Conservation (phyloP, 495 filamentous ascomycete genomes). For the Tuber umbilicatum region DNA sequence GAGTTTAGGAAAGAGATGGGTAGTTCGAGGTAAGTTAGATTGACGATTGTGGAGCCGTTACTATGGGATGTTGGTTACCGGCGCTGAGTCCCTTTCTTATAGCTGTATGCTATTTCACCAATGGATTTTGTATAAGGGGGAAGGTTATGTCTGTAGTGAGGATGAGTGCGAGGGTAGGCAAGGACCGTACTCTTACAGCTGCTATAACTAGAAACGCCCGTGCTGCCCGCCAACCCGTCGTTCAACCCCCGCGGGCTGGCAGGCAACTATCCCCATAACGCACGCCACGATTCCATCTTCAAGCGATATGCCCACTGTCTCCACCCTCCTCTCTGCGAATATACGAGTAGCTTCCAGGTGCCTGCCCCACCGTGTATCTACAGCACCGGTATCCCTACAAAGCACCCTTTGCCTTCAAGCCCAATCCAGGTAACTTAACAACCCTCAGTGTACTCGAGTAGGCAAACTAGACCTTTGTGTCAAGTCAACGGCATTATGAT, state of each 20-base stretch:
- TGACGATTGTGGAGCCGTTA: neutral
- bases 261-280: no score
- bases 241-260: no score
- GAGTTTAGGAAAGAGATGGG: neutral
- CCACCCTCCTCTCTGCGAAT: no score
- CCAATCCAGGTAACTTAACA: neutral
- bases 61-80: neutral
- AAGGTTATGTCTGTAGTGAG: no score
- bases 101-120: neutral
- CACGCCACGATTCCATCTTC: no score
- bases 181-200: no score
- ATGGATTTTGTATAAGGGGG: neutral
- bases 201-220: neutral
- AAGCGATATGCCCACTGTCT: no score
- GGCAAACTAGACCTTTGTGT: neutral
- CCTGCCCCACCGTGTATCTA: neutral
- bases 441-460: neutral
- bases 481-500: neutral
- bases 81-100: neutral
- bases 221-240: no score
- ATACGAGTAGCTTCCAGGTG: no score
- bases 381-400: neutral
- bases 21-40: neutral
- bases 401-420: neutral
- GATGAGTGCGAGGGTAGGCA: neutral